Conservation (phyloP, 139 green algal genomes). For the Nannochloris sp. region DNA sequence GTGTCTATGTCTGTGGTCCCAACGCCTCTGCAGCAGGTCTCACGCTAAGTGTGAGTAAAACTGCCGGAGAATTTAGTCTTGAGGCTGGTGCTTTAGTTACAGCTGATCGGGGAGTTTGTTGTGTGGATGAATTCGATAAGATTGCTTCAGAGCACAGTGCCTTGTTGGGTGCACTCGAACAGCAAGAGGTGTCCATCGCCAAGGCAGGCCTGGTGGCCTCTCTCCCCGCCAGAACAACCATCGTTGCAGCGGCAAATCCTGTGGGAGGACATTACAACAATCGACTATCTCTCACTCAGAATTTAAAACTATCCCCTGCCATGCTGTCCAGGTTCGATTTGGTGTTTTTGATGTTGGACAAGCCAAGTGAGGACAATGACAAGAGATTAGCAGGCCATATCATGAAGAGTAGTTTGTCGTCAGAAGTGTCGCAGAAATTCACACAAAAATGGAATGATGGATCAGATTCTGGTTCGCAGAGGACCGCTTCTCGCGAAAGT, state of each 20-base stretch:
- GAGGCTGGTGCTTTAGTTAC: constrained; percentile 86
- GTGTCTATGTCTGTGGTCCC: constrained; percentile 90
- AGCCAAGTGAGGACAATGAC: constrained; percentile 66
- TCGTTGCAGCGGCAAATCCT: constrained; percentile 89
- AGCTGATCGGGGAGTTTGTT: constrained; percentile 74
- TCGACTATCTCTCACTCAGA: constrained; percentile 63
- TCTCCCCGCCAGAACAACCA: constrained; percentile 76
- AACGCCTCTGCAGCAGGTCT: constrained; percentile 65
- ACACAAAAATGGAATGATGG: neutral
- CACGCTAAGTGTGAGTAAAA: constrained; percentile 66
- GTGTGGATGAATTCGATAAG: constrained; percentile 96
- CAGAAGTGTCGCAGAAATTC: constrained; percentile 4
- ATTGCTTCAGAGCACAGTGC: constrained; percentile 54
- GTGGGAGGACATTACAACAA: constrained; percentile 71
- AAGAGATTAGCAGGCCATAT: constrained; percentile 76
- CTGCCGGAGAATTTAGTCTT: constrained; percentile 63
- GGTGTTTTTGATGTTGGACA: constrained; percentile 85
- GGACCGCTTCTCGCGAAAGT: neutral
- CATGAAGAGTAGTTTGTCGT: constrained; percentile 62
- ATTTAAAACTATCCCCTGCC: constrained; percentile 64
- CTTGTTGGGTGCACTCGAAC: constrained; percentile 89
- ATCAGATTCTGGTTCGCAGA: neutral
- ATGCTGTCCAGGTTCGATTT: constrained; percentile 92
- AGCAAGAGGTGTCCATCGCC: constrained; percentile 73
- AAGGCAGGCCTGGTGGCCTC: constrained; percentile 85